These are phyloP conservation scores for Xylariaceae sp. DNA, from an alignment of 2,329 filamentous ascomycete species.

Conservation along the genomic window DNA sequence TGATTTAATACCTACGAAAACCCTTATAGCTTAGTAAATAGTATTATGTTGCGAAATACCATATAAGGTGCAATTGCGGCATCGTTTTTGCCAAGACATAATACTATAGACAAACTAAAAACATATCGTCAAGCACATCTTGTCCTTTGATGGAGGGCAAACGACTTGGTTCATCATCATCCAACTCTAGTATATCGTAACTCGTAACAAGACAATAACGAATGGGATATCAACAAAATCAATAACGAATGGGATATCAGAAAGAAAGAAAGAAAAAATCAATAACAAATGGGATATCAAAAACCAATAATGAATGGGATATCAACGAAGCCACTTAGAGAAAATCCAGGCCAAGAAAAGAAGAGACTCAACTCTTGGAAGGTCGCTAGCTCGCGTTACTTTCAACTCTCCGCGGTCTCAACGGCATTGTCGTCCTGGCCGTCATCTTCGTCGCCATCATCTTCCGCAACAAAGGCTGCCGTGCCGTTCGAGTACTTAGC, in stretches of 20 bases:
- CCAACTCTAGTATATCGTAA: neutral
- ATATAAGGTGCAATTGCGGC: too few relatives aligned
- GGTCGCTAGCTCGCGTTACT: neutral
- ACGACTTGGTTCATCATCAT: neutral
- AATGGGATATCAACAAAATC: neutral
- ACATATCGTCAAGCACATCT: neutral
- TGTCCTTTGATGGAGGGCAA: neutral
- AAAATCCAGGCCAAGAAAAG: neutral
- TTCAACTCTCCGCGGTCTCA: neutral
- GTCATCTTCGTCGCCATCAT: slow-evolving; percentile 39
- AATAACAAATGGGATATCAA: neutral
- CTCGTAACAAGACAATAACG: neutral
- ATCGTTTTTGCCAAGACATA: too few relatives aligned
- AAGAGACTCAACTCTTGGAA: neutral
- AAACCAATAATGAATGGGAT: too few relatives aligned
- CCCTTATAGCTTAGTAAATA: neutral
- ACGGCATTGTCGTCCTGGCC: neutral
- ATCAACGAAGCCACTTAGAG: too few relatives aligned
- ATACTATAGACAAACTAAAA: neutral
- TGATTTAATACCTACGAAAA: neutral
- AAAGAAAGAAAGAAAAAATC: neutral
- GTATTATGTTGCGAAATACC: neutral
- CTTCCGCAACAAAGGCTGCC: slow-evolving; percentile 51
- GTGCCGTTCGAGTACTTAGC: slow-evolving; percentile 51
- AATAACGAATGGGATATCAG: too few relatives aligned